These are phyloP conservation scores for Heliosperma pusillum DNA, from an alignment of 148 eudicot species.

Conservation along the genomic window DNA sequence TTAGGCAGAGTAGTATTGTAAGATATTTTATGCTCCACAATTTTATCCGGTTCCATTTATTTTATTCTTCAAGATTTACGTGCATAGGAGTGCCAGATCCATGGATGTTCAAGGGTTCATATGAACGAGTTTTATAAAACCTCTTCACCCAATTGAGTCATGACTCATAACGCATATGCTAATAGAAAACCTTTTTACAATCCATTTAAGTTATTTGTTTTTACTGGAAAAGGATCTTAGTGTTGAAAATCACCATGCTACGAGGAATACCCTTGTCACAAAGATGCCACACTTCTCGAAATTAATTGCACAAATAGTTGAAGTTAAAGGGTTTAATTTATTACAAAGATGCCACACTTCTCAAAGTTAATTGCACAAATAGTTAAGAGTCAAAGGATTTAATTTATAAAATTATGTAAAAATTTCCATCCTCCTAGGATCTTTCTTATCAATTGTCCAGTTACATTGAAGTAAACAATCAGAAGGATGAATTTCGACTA, in stretches of 20 bases:
- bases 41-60: neutral
- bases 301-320: neutral
- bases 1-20: neutral
- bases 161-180: neutral
- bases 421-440: neutral
- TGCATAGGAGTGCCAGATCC: neutral
- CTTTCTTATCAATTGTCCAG: neutral
- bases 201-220: neutral
- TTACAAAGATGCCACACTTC: neutral
- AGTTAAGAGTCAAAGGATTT: neutral
- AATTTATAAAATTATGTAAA: neutral
- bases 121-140: neutral
- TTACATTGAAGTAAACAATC: neutral
- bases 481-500: neutral
- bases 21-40: neutral
- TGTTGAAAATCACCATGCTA: neutral
- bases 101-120: neutral
- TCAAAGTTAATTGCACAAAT: neutral
- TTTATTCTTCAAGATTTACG: neutral
- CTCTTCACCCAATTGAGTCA: neutral
- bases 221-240: neutral
- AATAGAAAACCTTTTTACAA: neutral
- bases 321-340: too few species aligned
- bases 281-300: neutral
- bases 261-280: neutral